Evolutionary conservation across 257 asterid genomes (phyloP), one percentile per base, ranked within the genome.

Genomic region (Haberlea rhodopensis): DNA sequence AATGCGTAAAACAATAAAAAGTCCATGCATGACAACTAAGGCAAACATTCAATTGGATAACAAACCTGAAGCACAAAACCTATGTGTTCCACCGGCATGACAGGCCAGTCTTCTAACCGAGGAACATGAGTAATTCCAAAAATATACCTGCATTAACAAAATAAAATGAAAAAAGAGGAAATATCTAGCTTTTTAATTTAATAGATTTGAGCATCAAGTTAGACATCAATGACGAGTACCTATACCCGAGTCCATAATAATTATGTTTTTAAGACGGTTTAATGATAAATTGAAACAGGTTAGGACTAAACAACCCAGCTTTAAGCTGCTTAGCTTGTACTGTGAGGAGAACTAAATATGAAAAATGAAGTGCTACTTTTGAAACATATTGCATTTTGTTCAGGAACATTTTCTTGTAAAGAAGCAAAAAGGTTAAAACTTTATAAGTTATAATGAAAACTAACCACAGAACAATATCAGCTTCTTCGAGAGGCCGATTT

Each of bases 101-200:
- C 96, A 31, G 98, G 98, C 96, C 96, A 91, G 82, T 91, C 98
- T 76, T 91, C 98, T 79, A 89, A 63, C 23, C 98, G 85, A 58
- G 98, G 96, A 65, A 89, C 98, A 68, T 89, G 98, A 1, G 98
- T 91, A 78, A 91, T 85, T 70, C 98, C 98, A 56, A 91, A 91
- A 19, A 89, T 86, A 63, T 91, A 91, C 98, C 97, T 88, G 60
- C 74, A 67, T 45, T 49, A 70, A 71, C 28, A 67, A 57, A 53
- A 18, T 21, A 54, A n/a, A n/a, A 60, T 37, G 26, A 37, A 68
- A 65, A 69, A 18, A 15, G 46, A 27, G 51, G 51, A 43, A 54
- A 66, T 29, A 32, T 67, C 28, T 65, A 62, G 60, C 53, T 5
- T 40, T 57, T 59, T 13, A 28, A 54, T 43, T 8, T 60, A 37